These are phyloP conservation scores for Posidonia australis DNA, from an alignment of 106 monocot genomes.

Conservation along the genomic window DNA sequence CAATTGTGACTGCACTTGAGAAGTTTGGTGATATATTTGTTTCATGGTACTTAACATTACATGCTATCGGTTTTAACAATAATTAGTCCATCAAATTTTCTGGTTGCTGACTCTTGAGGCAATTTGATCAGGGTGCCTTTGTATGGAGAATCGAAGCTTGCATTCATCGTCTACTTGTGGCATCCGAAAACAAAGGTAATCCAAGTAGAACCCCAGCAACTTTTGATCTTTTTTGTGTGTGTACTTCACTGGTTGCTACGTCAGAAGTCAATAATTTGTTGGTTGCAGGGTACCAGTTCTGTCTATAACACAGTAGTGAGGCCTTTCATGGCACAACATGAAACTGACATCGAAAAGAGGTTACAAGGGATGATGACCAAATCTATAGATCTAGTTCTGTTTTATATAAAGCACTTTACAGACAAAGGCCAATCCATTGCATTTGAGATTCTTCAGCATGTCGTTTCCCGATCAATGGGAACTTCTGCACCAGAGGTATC, in stretches of 20 bases:
- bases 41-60: slow-evolving; percentile 16
- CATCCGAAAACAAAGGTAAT: slow-evolving; percentile 30
- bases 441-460: slow-evolving; percentile 30
- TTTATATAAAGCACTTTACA: slow-evolving; percentile 52
- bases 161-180: slow-evolving; percentile 30
- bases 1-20: slow-evolving; percentile 24
- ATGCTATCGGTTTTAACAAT: not conserved
- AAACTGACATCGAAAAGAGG: slow-evolving; percentile 43
- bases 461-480: slow-evolving; percentile 15
- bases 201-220: too few species aligned
- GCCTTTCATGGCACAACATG: slow-evolving; percentile 30
- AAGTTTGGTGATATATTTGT: slow-evolving; percentile 25
- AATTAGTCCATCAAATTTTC: not conserved
- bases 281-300: slow-evolving; percentile 14
- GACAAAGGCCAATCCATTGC: slow-evolving; percentile 43
- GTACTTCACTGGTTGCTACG: too few species aligned
- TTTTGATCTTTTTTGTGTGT: too few species aligned
- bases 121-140: slow-evolving; percentile 19
- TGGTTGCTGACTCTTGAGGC: too few species aligned
- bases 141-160: slow-evolving; percentile 20
- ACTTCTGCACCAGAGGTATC: slow-evolving; percentile 18
- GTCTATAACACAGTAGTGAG: slow-evolving; percentile 11
- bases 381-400: slow-evolving; percentile 33
- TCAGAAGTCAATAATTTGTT: too few species aligned
- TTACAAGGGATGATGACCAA: slow-evolving; percentile 31